Conservation (phyloP, 2,329 filamentous ascomycete species). For the Rutstroemia sp. region DNA sequence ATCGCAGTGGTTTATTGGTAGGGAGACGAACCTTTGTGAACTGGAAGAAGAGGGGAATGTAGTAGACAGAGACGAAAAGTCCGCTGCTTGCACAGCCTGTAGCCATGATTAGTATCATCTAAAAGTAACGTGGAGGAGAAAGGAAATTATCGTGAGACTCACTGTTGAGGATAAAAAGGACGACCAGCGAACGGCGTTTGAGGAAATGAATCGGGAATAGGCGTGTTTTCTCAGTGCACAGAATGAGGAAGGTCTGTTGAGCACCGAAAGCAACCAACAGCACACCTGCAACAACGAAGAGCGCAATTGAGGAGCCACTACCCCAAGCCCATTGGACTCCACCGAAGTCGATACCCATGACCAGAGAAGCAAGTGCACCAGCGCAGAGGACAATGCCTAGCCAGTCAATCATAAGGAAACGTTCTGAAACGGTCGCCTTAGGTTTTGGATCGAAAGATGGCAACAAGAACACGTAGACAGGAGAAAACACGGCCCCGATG, state of each 20-base stretch:
- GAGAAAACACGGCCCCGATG: not conserved
- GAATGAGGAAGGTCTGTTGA: slow-evolving; percentile 15
- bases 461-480: not conserved
- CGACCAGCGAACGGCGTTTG: not conserved
- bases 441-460: not conserved
- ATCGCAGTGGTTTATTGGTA: not conserved
- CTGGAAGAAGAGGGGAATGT: slow-evolving; percentile 28
- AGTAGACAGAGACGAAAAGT: slow-evolving; percentile 34
- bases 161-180: not conserved
- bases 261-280: slow-evolving; percentile 10
- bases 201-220: slow-evolving; percentile 18
- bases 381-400: slow-evolving; percentile 23
- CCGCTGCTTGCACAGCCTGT: slow-evolving; percentile 30
- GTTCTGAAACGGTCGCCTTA: not conserved
- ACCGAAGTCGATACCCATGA: slow-evolving; percentile 1
- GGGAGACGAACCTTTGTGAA: slow-evolving; percentile 31
- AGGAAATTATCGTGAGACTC: slow-evolving; percentile 8
- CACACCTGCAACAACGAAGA: slow-evolving; percentile 37
- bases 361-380: slow-evolving; percentile 13
- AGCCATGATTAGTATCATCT: not conserved
- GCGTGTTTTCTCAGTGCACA: slow-evolving; percentile 12
- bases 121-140: not conserved
- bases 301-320: slow-evolving; percentile 12
- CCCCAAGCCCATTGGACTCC: not conserved
- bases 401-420: slow-evolving; percentile 25